Conservation (phyloP, 2,329 filamentous ascomycete species). For the Meredithiella fracta region DNA sequence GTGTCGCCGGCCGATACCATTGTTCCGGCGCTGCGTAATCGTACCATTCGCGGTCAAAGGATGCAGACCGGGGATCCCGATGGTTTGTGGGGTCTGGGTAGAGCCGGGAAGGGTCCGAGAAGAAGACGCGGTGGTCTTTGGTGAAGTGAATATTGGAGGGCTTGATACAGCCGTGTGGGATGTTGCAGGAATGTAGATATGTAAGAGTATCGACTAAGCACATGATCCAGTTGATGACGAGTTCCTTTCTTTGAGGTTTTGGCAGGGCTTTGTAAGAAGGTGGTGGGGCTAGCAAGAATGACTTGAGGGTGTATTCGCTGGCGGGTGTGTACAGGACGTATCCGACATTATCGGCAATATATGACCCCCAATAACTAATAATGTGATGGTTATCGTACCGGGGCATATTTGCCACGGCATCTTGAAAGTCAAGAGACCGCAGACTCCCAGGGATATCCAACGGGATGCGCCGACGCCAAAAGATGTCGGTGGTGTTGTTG, state of each 20-base stretch:
- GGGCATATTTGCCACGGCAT: conserved; percentile 42
- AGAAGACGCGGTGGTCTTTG: conserved; percentile 43
- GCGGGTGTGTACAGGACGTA: conserved; percentile 53
- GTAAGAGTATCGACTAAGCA: conserved; percentile 54
- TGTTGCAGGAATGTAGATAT: conserved; percentile 47
- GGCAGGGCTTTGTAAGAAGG: conserved; percentile 43
- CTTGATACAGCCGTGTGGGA: conserved; percentile 51
- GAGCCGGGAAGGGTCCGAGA: conserved; percentile 43
- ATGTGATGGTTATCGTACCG: conserved; percentile 50
- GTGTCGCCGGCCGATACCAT: conserved; percentile 28
- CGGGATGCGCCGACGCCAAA: conserved; percentile 41
- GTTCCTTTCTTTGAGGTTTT: conserved; percentile 40
- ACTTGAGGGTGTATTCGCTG: conserved; percentile 48
- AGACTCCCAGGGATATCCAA: conserved; percentile 26
- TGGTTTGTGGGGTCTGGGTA: conserved; percentile 27
- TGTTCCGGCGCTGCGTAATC: conserved; percentile 59
- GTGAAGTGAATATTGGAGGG: conserved; percentile 56
- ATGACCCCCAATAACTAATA: conserved; percentile 54
- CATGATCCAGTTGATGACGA: conserved; percentile 58
- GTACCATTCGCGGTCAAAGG: conserved; percentile 52
- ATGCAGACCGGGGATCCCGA: conserved; percentile 27
- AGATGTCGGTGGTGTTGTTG: conserved; percentile 38
- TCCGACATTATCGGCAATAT: conserved; percentile 44
- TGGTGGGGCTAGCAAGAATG: conserved; percentile 48
- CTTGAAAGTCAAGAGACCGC: conserved; percentile 37